Base-by-base conservation (phyloP, 345 rosid species). In the Corchorus capsularis region DNA sequence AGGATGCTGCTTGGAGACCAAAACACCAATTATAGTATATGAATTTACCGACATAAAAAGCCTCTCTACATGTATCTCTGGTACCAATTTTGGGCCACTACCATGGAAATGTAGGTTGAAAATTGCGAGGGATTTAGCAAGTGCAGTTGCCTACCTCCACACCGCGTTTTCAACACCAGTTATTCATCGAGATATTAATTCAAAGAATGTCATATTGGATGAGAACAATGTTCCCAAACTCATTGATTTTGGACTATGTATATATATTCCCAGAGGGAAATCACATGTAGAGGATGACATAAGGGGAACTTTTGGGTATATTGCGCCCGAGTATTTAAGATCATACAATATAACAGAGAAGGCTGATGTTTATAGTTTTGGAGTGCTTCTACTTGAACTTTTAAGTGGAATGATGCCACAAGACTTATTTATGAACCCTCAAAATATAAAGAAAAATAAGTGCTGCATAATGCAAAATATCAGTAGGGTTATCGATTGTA, bases 181-280 rank as follows among this genome's bases (percentile, higher is more conserved):
- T 46, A 56, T 70, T n/a, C 68, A 50, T 6, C 39, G 75, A 65
- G 14, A 64, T 4, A 32, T 79, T 5, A 34, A 65, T 17, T 20
- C 52, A 0, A 32, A 37, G 14, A 55, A 32, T 1, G 64, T 69
- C 19, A 45, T 79, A 0, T 52, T 74, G 45, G 60, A 68, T 9
- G 60, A 63, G 34, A 1, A 72, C n/a, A 12, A 63, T 41, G 39
- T 5, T 13, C 69, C 71, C 17, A 77, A 77, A 70, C 5, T 83
- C 11, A 8, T 63, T 5, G 77, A 77, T 63, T 83, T 77, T 47
- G 55, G 79, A 0, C 0, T 43, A 0, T n/a, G 60, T 0, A 1
- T 63, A 6, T 22, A 71, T 15, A 63, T 82, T 47, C 85, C 85
- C 2, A 71, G 77, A 64, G 82, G 76, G 4, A 6, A 82, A 53